phyloP scores from a whole-genome alignment of 192 early-diverging fungal species.

The Rhizophagus clarus region DNA sequence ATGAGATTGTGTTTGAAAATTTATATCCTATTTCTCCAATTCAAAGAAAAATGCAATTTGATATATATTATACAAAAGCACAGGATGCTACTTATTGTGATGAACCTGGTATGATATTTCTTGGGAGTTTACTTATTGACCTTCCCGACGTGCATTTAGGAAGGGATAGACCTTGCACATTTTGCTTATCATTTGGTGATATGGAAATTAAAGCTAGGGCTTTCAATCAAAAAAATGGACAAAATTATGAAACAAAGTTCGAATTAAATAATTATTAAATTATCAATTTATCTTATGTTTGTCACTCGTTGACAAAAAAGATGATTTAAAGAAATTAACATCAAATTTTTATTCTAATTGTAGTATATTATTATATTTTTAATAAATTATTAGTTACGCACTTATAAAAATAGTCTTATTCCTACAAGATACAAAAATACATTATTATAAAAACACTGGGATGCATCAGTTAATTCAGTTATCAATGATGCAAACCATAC shows the following conservation, averaged over 20 bases:
- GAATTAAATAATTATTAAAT: not conserved
- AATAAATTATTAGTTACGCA: no score
- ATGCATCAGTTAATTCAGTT: no score
- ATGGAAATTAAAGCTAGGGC: slow-evolving; percentile 14
- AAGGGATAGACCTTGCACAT: not conserved
- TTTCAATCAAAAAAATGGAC: not conserved
- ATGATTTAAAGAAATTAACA: no score
- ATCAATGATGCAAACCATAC: no score
- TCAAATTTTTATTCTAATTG: no score
- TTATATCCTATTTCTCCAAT: no score
- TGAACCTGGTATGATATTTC: not conserved
- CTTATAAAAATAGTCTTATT: no score
- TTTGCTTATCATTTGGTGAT: not conserved
- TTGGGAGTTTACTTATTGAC: not conserved
- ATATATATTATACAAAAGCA: not conserved
- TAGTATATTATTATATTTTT: no score
- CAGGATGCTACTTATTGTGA: not conserved
- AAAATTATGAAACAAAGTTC: not conserved
- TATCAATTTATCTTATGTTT: no score
- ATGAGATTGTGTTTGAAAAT: not conserved
- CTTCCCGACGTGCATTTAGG: not conserved
- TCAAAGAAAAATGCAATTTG: not conserved
- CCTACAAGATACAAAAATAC: no score
- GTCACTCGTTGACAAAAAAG: no score
- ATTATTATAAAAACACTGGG: no score